These are phyloP conservation scores for Rhodotorula sp. DNA, from an alignment of 1,284 basidiomycete species.

Conservation along the genomic window DNA sequence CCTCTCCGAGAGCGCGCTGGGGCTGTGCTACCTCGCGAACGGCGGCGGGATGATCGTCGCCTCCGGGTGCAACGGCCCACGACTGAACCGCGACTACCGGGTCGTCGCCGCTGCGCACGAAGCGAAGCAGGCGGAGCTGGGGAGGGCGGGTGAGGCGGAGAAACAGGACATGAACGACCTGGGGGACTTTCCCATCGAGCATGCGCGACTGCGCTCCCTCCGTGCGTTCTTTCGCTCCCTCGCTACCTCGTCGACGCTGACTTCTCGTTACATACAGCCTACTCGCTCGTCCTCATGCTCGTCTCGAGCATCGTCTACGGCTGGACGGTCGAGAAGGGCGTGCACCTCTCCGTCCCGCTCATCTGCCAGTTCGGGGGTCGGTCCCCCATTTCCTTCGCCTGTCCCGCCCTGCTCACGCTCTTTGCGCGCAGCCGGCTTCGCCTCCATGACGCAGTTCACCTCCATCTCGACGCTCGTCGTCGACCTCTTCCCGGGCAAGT, in stretches of 20 bases:
- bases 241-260: too few relatives aligned
- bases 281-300: conserved; percentile 23
- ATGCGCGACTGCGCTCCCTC: conserved; percentile 44
- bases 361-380: conserved; percentile 37
- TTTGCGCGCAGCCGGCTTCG: too few relatives aligned
- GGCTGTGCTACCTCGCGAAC: conserved; percentile 68
- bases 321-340: conserved; percentile 44
- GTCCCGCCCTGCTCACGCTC: too few relatives aligned
- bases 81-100: conserved; percentile 45
- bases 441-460: conserved; percentile 43
- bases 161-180: conserved; percentile 33
- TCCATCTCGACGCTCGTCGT: conserved; percentile 60
- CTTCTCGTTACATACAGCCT: conserved; percentile 8
- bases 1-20: conserved; percentile 51
- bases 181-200: conserved; percentile 47
- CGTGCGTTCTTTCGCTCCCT: too few relatives aligned
- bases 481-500: conserved; percentile 62
- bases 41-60: conserved; percentile 53
- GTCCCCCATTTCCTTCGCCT: too few relatives aligned
- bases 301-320: conserved; percentile 44
- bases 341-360: conserved; percentile 37
- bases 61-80: conserved; percentile 44
- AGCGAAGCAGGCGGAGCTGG: conserved; percentile 2
- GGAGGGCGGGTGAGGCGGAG: not conserved
- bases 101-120: conserved; percentile 30